A percentile compares a stretch with the other conserved stretches of the same genome.
Conservation (phyloP, 2,329 filamentous ascomycete species). For the Thermochaetoides dissita region DNA sequence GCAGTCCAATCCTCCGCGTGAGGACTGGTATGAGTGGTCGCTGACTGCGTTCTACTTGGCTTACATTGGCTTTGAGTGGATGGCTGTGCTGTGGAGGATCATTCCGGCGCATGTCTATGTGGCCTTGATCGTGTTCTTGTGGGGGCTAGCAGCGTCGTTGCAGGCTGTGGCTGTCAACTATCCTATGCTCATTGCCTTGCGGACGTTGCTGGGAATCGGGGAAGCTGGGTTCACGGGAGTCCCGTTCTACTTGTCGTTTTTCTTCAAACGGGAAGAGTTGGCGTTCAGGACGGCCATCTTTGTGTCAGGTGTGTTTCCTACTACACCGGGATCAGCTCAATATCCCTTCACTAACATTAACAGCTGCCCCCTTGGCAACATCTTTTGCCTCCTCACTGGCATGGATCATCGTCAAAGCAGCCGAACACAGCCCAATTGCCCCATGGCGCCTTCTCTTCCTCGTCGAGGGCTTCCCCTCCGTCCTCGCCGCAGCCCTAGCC, state of each 20-base stretch:
- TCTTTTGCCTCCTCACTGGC: constrained; percentile 70
- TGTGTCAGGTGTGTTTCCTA: constrained; percentile 45
- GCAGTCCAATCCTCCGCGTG: constrained; percentile 31
- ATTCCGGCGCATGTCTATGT: constrained; percentile 48
- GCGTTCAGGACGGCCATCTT: constrained; percentile 78
- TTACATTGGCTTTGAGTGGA: constrained; percentile 52
- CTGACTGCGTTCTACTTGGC: constrained; percentile 48
- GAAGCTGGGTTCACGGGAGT: constrained; percentile 54
- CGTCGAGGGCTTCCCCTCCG: constrained; percentile 70
- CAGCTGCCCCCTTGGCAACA: constrained; percentile 65
- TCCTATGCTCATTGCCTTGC: constrained; percentile 39
- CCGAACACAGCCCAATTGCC: constrained; percentile 51
- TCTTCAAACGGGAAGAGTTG: constrained; percentile 55
- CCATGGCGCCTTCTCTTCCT: constrained; percentile 79
- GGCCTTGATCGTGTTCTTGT: constrained; percentile 52
- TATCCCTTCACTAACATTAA: constrained; percentile 17
- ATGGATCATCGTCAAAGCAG: constrained; percentile 61
- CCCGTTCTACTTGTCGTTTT: constrained; percentile 51
- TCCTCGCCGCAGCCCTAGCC: constrained; percentile 58
- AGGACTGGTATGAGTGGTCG: constrained; percentile 45
- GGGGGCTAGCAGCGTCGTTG: constrained; percentile 66
- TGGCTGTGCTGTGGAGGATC: constrained; percentile 47
- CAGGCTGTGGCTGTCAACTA: constrained; percentile 55
- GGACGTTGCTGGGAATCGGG: constrained; percentile 44
- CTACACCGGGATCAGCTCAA: constrained; percentile 21